Percentiles rank a stretch among this genome's conserved stretches.
These are phyloP conservation scores for Pisolithus marmoratus DNA, from an alignment of 768 basidiomycete genomes.

Conservation along the genomic window DNA sequence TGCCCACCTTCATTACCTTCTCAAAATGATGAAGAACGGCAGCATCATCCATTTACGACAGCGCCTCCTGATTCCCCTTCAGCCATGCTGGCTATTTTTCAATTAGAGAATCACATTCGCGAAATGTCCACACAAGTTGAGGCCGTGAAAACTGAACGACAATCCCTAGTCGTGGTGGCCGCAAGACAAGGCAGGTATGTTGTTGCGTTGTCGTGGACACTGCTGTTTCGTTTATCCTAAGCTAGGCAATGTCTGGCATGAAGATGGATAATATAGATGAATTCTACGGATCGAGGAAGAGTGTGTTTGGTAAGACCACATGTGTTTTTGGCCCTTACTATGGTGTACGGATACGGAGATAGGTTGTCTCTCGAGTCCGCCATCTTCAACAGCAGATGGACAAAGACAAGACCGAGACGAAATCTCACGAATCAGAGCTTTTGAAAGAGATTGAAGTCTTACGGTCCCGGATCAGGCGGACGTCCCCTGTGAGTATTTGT, in stretches of 20 bases:
- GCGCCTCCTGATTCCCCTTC: conserved; percentile 3
- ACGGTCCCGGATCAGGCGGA: conserved; percentile 1
- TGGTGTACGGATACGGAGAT: background rate
- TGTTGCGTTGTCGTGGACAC: background rate
- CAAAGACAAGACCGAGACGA: conserved; percentile 14
- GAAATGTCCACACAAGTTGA: conserved; percentile 31
- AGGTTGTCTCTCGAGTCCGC: conserved; percentile 28
- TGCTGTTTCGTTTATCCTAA: background rate
- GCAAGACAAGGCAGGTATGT: conserved; percentile 20
- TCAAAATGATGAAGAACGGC: background rate
- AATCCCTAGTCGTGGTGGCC: conserved; percentile 19
- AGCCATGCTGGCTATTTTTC: conserved; percentile 16
- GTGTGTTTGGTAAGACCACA: conserved; percentile 28
- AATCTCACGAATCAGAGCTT: conserved; percentile 29
- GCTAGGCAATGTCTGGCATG: conserved; percentile 12
- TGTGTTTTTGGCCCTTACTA: background rate
- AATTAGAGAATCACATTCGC: conserved; percentile 34
- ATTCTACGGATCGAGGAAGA: conserved; percentile 28
- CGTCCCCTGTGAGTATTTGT: background rate
- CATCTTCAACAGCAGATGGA: conserved; percentile 29
- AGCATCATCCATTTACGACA: background rate
- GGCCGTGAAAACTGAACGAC: conserved; percentile 33
- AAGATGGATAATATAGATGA: conserved; percentile 17
- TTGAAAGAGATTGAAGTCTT: conserved; percentile 25
- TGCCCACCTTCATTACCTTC: background rate